Base-by-base conservation (phyloP, 169 alveolate species). In the Eimeria acervulina region DNA sequence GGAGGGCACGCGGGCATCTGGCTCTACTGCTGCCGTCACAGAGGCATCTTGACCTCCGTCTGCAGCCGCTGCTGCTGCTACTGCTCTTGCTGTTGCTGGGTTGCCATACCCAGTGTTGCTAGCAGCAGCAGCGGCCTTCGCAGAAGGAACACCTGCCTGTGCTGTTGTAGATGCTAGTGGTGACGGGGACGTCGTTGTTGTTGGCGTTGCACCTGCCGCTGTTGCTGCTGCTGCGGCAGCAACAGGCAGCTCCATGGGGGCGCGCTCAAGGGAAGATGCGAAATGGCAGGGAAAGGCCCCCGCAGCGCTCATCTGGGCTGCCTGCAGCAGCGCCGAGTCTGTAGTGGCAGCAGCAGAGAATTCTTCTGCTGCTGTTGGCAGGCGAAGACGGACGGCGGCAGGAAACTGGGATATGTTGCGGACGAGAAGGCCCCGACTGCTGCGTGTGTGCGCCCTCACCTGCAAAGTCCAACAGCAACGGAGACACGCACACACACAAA, bases 401-500 rank as follows among this genome's bases (percentile, higher is more conserved):
- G 93, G 78, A n/a, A 5, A 21, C 8, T 28, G 74, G 26, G 81
- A 31, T 17, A 31, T 52, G 78, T 84, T 84, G 61, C 40, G n/a
- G 78, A 84, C 80, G 40, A 84, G 78, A 23, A 84, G 93, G 93
- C 80, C 93, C 33, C 93, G 93, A 23, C 72, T 84, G 26, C 40
- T 84, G 80, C 93, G 74, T 23, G 52, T 84, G 38, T 84, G 93
- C 17, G 93, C 93, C 44, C 93, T 72, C 40, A 84, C 93, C 93
- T 84, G 44, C 47, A 40, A 23, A 2, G 33, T 2, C 36, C 44
- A 83, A 51, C 33, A 83, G 55, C 72, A 47, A 31, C 76, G 31
- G 47, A 47, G 70, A 0, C 59, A 4, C 76, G 55, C 12, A 40
- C 26, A 3, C 23, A 76, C 23, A 17, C 59, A 42, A 76, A 40